Evolutionary conservation across 306 rosid species (phyloP), one percentile per base, ranked within the genome.

Genomic region (Trifolium pratense): DNA sequence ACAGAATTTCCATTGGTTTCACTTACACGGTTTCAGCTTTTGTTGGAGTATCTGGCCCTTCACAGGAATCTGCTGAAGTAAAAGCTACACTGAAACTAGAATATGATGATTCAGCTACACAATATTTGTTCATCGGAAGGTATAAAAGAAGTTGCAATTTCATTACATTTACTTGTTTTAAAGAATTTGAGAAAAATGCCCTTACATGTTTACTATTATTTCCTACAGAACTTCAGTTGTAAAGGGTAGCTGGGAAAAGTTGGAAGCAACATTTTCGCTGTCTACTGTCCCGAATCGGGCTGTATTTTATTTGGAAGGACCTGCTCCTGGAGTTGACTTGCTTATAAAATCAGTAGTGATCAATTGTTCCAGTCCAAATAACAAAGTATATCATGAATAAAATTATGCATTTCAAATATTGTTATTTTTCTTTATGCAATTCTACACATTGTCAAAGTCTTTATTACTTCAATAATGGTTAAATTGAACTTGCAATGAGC

Each of bases 261-360:
- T 95, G 77, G 97, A 92, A 79, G 99, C 97, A 59, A 80, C 83
- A 17, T 92, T 95, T 81, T 83, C 89, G 12, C 76, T 92, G 74
- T 78, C 93, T 25, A 77, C 84, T 29, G 43, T 77, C 66, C 96
- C 99, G 9, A 81, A 88, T 11, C 83, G 82, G 57, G 86, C 75
- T 72, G 67, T 86, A 48, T 88, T 95, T 74, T 95, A 90, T 87
- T 74, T 95, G 77, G 99, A 95, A 88, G 97, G 97, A 71, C 97
- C 99, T 75, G 84, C 93, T 76, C 82, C 90, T 63, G 96, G 93
- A 80, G 60, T 88, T 68, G 92, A 95, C 70, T 58, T 95, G 60
- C 96, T 90, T 57, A 82, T 91, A 48, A 78, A 66, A 80, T 86
- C 96, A 15, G 96, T 86, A 14, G 84, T 69, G 62, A 82, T 95